phyloP scores from a whole-genome alignment of 805 yeast species.

The Kluyveromyces siamensis region DNA sequence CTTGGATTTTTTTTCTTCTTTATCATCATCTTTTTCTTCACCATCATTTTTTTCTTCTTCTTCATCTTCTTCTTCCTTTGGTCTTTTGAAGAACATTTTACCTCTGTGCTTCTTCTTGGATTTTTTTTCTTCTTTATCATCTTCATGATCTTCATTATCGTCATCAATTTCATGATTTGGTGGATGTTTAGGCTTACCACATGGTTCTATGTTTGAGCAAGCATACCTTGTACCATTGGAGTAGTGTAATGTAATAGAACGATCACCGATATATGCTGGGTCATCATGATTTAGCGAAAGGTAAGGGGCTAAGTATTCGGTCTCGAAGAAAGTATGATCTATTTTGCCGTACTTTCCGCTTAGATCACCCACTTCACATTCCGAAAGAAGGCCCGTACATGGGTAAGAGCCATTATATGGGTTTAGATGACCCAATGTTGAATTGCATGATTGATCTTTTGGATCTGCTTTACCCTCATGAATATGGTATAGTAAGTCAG shows the following conservation, averaged over 20 bases:
- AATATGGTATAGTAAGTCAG: conserved; percentile 54
- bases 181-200: background rate
- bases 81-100: background rate
- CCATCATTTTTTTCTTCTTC: background rate
- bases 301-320: conserved; percentile 54
- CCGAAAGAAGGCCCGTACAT: conserved; percentile 48
- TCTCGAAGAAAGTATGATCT: conserved; percentile 59
- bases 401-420: conserved; percentile 49
- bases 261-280: conserved; percentile 51
- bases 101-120: background rate
- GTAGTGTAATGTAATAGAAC: conserved; percentile 48
- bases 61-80: conserved; percentile 1
- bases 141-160: background rate
- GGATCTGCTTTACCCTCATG: conserved; percentile 47
- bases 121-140: background rate
- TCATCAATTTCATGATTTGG: background rate
- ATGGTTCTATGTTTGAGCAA: conserved; percentile 44
- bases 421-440: conserved; percentile 50
- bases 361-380: conserved; percentile 66
- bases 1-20: background rate
- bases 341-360: conserved; percentile 73
- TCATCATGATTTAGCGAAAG: conserved; percentile 49
- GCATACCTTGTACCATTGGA: conserved; percentile 48
- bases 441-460: conserved; percentile 42
- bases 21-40: conserved; percentile 1